Base-by-base conservation (phyloP, 2,329 filamentous ascomycete species). In the Cercospora beticola region DNA sequence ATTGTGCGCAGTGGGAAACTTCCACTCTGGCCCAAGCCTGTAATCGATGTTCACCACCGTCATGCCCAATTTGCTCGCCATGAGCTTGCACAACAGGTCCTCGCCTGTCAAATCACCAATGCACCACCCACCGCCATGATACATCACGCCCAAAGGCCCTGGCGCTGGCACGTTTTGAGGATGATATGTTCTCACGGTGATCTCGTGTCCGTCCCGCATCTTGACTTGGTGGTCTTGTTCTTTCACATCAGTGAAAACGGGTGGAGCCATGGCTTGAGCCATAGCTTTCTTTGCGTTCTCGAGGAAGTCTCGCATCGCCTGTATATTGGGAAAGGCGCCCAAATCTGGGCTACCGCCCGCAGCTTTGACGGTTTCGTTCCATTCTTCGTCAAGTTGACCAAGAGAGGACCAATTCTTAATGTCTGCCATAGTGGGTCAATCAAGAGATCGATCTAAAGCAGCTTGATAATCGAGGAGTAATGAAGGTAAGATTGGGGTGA, bases 21-120 rank as follows among this genome's bases (percentile, higher is more conserved):
- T 77, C 70, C 86, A 77, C 67, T 86, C 84, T 0, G 85, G 85
- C 7, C 84, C 85, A 33, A 85, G 80, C 1, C 85, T 79, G 70
- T 87, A 86, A 18, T 85, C 83, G 4, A 86, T 79, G 66, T 83
- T 83, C 7, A 86, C 77, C 16, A 83, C 82, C 0, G 85, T 79
- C 28, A 81, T 76, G 0, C 78, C 76, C 21, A 81, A 67, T 30
- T 81, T 76, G 8, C 74, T 67, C 0, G 77, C 75, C 64, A 84
- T 78, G 68, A 78, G 75, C 8, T 82, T 76, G 68, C 81, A 83
- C 21, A 81, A 78, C 12, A 78, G 60, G 67, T 82, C 81, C 66
- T 84, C 82, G 21, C 79, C 80, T 14, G 79, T 79, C 2, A 83
- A 71, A 68, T 79, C 79, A 6, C 83, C 83, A 68, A 83, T 78